These are phyloP conservation scores for Bruguiera sexangula DNA, from an alignment of 345 rosid genomes.

Conservation along the genomic window DNA sequence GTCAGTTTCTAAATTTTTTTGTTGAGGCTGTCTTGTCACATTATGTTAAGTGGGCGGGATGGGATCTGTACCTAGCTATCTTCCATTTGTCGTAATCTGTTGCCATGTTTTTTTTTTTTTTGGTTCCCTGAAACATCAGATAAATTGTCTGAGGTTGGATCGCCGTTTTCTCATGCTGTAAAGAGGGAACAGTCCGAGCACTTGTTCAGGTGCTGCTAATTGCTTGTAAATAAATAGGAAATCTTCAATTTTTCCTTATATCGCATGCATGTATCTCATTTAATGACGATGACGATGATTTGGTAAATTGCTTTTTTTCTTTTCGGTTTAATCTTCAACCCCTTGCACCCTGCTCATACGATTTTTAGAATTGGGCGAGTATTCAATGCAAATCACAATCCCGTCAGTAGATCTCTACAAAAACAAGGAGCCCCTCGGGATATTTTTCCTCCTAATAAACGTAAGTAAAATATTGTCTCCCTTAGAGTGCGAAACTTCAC, in stretches of 20 bases:
- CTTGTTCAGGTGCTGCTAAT: conserved; percentile 30
- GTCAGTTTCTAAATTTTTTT: conserved; percentile 22
- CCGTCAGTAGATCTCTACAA: no score
- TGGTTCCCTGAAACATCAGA: conserved; percentile 4
- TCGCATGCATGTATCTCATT: conserved; percentile 21
- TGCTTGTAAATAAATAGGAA: conserved; percentile 47
- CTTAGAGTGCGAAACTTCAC: no score
- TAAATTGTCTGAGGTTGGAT: conserved; percentile 21
- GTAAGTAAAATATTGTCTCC: no score
- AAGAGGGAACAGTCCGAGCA: conserved; percentile 12
- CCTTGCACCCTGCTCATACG: no score
- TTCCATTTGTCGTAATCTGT: neutral
- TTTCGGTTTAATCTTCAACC: neutral
- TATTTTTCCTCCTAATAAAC: no score
- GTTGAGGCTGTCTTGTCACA: neutral
- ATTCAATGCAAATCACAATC: no score
- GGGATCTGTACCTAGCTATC: neutral
- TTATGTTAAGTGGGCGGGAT: neutral
- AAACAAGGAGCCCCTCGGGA: no score
- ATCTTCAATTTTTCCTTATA: conserved; percentile 11
- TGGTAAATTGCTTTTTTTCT: neutral
- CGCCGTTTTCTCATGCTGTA: conserved; percentile 16
- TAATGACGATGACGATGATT: conserved; percentile 8
- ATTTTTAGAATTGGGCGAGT: no score
- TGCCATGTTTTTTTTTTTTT: neutral